Base-by-base conservation (phyloP, 805 yeast species). In the Kodamaea hsintzibuensis region DNA sequence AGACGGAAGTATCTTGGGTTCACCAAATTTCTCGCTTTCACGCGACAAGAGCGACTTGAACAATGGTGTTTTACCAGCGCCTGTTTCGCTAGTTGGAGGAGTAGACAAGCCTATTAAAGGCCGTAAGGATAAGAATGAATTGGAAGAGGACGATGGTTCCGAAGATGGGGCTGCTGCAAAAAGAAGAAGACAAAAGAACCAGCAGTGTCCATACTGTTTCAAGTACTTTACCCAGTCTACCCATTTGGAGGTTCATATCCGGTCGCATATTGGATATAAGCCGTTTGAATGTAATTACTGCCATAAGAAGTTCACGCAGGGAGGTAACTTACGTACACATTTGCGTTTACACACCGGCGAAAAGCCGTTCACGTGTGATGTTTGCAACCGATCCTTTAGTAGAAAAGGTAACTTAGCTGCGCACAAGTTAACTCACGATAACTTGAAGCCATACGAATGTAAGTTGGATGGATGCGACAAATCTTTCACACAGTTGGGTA, bases 351-450 rank as follows among this genome's bases (percentile, higher is more conserved):
- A 91, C 63, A 91, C 97, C 0, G 97, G 97, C 25, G 97, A 92
- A 63, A 88, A 89, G 65, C 98, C 98, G 3, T 92, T 86, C 65
- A 76, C 80, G 38, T 92, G 98, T 73, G 85, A 83, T 16, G 71
- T 81, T 8, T 92, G 98, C 70, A 82, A 82, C 18, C 82, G 90
- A 56, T 77, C 83, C 35, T 92, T 92, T 68, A 89, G 96, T 51
- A 81, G 97, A 62, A 89, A 92, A 69, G 98, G 98, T 14, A 92
- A 92, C 70, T 78, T 90, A 60, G 92, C 93, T 22, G 96, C 96
- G 2, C 98, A 92, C 70, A 76, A 79, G 67, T 73, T 89, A 55
- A 91, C 96, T 0, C 98, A 91, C 71, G 85, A 85, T 53, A 84
- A 88, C 61, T 74, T 82, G 53, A 85, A 88, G 63, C 97, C 96